Percentiles rank a stretch among this genome's conserved stretches.
These are phyloP conservation scores for Ustilago crameri DNA, from an alignment of 1,284 basidiomycete species.

Conservation along the genomic window DNA sequence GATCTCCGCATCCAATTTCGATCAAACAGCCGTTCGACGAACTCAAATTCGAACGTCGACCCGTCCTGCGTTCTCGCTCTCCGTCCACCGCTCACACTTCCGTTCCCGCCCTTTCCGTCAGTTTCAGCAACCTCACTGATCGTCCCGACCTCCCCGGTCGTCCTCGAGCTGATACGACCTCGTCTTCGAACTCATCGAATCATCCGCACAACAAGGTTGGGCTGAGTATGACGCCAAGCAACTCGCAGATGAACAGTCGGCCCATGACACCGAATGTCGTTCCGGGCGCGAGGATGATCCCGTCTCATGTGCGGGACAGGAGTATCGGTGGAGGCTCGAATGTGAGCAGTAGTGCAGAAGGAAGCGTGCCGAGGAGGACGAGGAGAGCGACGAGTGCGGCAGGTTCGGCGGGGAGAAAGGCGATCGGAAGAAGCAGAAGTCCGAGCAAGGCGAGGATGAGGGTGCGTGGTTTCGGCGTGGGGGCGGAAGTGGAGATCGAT, in stretches of 20 bases:
- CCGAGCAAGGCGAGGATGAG: conserved; percentile 39
- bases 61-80: conserved; percentile 53
- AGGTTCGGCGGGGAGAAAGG: conserved; percentile 4
- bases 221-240: conserved; percentile 38
- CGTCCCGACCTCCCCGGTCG: conserved; percentile 15
- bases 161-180: conserved; percentile 35
- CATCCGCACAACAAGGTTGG: conserved; percentile 11
- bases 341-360: conserved; percentile 31
- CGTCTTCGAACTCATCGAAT: conserved; percentile 6
- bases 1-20: background rate
- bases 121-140: conserved; percentile 40
- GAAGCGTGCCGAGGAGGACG: conserved; percentile 26
- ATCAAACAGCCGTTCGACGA: conserved; percentile 19
- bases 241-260: conserved; percentile 16
- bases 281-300: conserved; percentile 12
- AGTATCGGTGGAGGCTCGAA: conserved; percentile 15
- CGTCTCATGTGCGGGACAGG: conserved; percentile 22
- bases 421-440: conserved; percentile 19
- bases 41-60: conserved; percentile 57
- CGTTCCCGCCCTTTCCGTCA: conserved; percentile 37
- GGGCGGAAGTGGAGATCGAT: conserved; percentile 54
- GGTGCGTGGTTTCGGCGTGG: conserved; percentile 49
- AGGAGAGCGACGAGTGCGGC: conserved; percentile 25
- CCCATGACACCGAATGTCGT: conserved; percentile 27
- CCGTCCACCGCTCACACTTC: conserved; percentile 33